Evolutionary conservation across 139 green algal genomes (phyloP), one percentile per base, ranked within the genome.

Genomic region (Spirogloea muscicola): DNA sequence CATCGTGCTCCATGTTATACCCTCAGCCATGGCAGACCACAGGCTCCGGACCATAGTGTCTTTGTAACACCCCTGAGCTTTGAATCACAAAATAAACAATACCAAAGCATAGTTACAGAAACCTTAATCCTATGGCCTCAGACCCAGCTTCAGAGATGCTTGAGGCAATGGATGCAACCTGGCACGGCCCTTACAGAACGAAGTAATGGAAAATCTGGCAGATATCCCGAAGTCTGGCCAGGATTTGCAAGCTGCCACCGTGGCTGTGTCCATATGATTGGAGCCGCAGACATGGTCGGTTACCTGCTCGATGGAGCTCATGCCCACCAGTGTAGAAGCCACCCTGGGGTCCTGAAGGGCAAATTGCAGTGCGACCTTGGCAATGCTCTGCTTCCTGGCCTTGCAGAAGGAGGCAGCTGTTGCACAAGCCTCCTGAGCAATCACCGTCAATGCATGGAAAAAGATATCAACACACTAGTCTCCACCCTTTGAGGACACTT

Each of bases 271-370:
- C 40, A 51, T 25, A 13, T 51, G 43, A 33, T 34, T 9, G 3
- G n/a, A 5, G 16, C n/a, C 3, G 5, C 60, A 1, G 27, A 92
- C 78, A 66, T 96, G 95, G 0, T 58, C 27, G 0, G n/a, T n/a
- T 60, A 96, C 90, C 70, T 89, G 55, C 13, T 87, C 71, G 1
- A n/a, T 42, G 7, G 64, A 89, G 55, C 60, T 73, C 84, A 96
- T 91, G 63, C 92, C 91, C 10, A 97, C 87, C 1, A 97, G 84
- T 5, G 82, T 90, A 6, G 87, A 88, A 0, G 89, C 65, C 37
- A 96, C 89, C 59, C 66, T 58, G 6, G 70, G 58, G 27, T 46
- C 16, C 13, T 38, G 37, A 67, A 49, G 18, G 3, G 44, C 42
- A 21, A 86, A 84, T 71, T 88, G 41, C 46, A 96, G 48, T 0